Evolutionary conservation across 371 early-diverging fungal genomes (phyloP), one percentile per base, ranked within the genome.

Genomic region (Chytridium lagenaria): DNA sequence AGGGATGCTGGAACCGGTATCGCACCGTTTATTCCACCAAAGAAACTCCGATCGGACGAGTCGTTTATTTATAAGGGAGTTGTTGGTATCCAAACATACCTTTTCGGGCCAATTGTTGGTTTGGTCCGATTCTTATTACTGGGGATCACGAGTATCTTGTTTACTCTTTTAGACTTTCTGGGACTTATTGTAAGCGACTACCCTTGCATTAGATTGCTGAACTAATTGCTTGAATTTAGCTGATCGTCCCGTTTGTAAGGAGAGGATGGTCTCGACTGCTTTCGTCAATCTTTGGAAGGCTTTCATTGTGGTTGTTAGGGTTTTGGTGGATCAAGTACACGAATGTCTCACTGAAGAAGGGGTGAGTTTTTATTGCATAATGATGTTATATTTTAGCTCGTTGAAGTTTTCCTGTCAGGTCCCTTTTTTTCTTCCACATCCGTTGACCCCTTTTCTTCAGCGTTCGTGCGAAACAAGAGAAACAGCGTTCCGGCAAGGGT

Each of bases 11-110:
- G 92, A 28, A 95, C 95, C 2, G 94, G 94, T 33, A 93, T 95
- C 72, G 94, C 94, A 65, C 95, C 96, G 5, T 94, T 95, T 79
- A 79, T 94, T 59, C 92, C 92, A 59, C 92, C 93, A 15, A 88
- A 92, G 78, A 91, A 69, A 40, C 67, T 69, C 2, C 73, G 69
- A 36, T 64, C 39, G 57, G 40, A 68, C 31, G 57, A 38, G 59
- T 37, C 61, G 12, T 34, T 61, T 10, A 12, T 37, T 26, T 15
- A 22, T 26, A 61, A 61, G 61, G 31, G 7, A 5, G 61, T 30
- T 15, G 10, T 16, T 30, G 61, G 34, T 3, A 34, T 37, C 31
- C 30, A 34, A 12, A 23, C 37, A 15, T 61, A 61, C 65, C 44
- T 82, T 0, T 59, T 80, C 1, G 88, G 88, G 0, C 88, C 88